Base-by-base conservation (phyloP, 176 grass and related monocot species). In the Carex cristatella region DNA sequence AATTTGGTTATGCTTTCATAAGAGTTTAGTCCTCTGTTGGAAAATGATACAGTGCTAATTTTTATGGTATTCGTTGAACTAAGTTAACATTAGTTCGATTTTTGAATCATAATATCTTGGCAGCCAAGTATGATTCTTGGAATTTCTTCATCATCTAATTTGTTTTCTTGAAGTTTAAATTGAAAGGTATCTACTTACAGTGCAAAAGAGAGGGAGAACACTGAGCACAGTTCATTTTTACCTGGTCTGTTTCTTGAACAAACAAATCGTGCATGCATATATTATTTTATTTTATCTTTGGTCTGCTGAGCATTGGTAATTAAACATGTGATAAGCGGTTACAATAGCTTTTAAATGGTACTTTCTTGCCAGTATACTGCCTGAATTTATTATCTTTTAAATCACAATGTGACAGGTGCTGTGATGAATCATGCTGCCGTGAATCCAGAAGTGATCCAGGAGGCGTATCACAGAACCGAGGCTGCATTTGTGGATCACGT, bases 401-500 rank as follows among this genome's bases (percentile, higher is more conserved):
- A 40, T 40, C 38, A 40, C 4, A 4, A 40, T 40, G 38, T 40
- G 38, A 40, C 38, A 40, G 81, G 73, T 58, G 38, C 69, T 54
- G 9, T 77, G 40, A 54, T 27, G 79, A 83, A 86, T 74, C 79
- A 72, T 0, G 40, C 81, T 2, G 72, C 73, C 0, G 51, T 88
- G 37, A 68, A 30, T 33, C 42, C 40, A 74, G 69, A 72, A 5
- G 89, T 83, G 37, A 88, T 91, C 23, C 11, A 53, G 56, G 65
- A 80, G 69, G 86, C 89, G 16, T 91, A 86, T 79, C n/a, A 69
- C 35, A 83, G 82, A 35, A 85, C 86, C 19, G 89, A 91, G 67
- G 70, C 74, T 48, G 83, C 78, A 31, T 91, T 86, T 53, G 3
- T 85, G 13, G 31, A 76, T n/a, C 18, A 79, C 18, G 79, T 91